Base-by-base conservation (phyloP, 441 rosid species). In the Hypseocharis bilobata region DNA sequence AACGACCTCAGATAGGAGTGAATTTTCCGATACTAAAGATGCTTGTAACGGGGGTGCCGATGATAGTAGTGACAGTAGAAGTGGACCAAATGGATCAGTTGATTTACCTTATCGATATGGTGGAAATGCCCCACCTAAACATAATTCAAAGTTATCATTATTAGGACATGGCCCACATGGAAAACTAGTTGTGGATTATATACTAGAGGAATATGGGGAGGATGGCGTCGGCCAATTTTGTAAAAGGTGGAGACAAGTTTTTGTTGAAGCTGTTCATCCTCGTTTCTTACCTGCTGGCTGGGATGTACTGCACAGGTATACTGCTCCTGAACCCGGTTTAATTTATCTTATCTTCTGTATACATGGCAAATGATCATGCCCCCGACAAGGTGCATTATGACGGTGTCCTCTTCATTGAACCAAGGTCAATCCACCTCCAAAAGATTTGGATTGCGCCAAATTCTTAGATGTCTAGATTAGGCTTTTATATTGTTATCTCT, bases 101-200 rank as follows among this genome's bases (percentile, higher is more conserved):
- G 76, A 72, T 68, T 52, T 70, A 27, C 64, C 69, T 69, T 63
- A 72, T 72, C 68, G 70, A 51, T 63, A 76, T 4, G 73, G 72
- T 51, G 86, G 71, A 44, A 76, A 65, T 59, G 61, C 36, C 28
- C 30, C 63, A 47, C 76, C 80, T 34, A 82, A 67, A 70, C 81
- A 74, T 56, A 82, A 82, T 69, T 77, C 88, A 54, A 89, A 85
- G 63, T 71, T 86, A 36, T 89, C 98, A 19, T 69, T 92, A 52
- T 76, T 92, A 69, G 98, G 98, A 70, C 98, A 90, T 81, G 98
- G 98, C 64, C 97, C 96, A 0, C 96, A 90, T 60, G 98, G 98
- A 59, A 84, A 87, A 74, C 91, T 82, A 77, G 92, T 87, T 60
- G 97, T 93, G 11, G 90, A 87, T 73, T 75, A 74, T 70, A 60